A percentile compares a stretch with the other conserved stretches of the same genome.
phyloP scores from a whole-genome alignment of 2,329 filamentous ascomycete genomes.

The Polytolypa hystricis region DNA sequence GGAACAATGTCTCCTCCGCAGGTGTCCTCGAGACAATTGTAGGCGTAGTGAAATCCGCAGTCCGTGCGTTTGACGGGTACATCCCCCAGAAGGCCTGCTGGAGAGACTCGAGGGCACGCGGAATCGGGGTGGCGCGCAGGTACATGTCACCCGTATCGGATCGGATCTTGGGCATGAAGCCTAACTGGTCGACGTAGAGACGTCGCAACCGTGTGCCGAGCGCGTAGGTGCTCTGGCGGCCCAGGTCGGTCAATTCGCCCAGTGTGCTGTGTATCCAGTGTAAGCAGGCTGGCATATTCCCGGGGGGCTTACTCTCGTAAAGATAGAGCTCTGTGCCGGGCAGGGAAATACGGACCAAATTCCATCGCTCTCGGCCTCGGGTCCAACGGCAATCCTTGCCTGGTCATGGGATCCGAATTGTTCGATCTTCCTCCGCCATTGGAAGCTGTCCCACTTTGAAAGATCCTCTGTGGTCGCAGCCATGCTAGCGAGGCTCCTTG shows the following conservation, averaged over 20 bases:
- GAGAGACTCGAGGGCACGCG: conserved; percentile 64
- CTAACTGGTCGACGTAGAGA: conserved; percentile 64
- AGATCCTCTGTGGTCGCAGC: conserved; percentile 44
- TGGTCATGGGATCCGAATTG: conserved; percentile 62
- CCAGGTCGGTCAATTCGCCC: conserved; percentile 64
- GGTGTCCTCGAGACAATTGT: conserved; percentile 55
- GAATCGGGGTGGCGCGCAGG: conserved; percentile 62
- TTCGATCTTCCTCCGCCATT: conserved; percentile 65
- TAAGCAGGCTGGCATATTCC: conserved; percentile 1
- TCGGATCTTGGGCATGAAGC: conserved; percentile 55
- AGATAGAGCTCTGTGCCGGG: not conserved
- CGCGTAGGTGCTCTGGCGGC: conserved; percentile 58
- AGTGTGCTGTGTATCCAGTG: conserved; percentile 26
- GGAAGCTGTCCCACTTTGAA: conserved; percentile 46
- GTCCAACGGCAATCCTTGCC: conserved; percentile 58
- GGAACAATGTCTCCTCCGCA: conserved; percentile 66
- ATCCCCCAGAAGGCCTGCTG: conserved; percentile 66
- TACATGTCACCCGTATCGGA: conserved; percentile 52
- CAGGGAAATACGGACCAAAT: conserved; percentile 56
- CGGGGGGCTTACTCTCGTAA: not conserved
- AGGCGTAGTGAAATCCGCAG: conserved; percentile 46
- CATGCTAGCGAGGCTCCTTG: conserved; percentile 56
- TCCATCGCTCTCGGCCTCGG: conserved; percentile 58
- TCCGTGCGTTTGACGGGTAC: conserved; percentile 50
- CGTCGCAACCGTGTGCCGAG: conserved; percentile 57